Conservation (phyloP, 1,284 basidiomycete species). For the Tranzscheliella williamsii region DNA sequence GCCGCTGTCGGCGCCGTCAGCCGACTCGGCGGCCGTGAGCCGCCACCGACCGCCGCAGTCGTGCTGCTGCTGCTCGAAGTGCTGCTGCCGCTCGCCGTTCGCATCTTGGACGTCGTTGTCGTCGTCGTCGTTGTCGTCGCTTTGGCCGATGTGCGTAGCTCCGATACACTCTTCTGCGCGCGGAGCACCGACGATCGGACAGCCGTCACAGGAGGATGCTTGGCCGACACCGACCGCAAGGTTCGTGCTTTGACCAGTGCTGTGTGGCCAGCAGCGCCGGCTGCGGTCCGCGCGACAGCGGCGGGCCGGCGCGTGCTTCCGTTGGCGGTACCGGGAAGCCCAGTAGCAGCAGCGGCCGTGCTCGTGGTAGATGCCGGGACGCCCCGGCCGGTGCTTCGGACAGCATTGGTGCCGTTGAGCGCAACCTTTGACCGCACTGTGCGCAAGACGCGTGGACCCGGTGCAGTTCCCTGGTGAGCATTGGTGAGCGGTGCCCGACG, state of each 20-base stretch:
- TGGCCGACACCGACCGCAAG: conserved; percentile 17
- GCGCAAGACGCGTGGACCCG: too few species aligned
- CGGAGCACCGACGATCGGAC: neutral
- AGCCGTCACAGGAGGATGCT: neutral
- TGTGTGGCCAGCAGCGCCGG: neutral
- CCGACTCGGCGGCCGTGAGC: conserved; percentile 1
- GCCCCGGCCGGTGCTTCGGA: neutral
- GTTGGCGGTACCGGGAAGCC: neutral
- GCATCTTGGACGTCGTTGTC: neutral
- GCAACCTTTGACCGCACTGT: too few species aligned
- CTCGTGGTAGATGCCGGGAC: neutral
- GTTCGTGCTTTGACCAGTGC: too few species aligned
- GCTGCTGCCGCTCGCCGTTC: neutral
- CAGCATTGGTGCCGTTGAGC: too few species aligned
- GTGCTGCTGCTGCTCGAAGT: conserved; percentile 5
- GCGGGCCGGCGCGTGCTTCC: neutral
- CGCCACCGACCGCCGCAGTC: conserved; percentile 1
- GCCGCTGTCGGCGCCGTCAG: conserved; percentile 29
- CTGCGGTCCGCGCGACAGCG: neutral
- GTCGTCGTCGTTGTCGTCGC: neutral
- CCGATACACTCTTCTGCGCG: conserved; percentile 15
- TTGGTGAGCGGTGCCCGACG: too few species aligned
- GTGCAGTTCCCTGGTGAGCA: too few species aligned
- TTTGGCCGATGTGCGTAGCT: conserved; percentile 1
- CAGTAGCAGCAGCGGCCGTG: neutral